Base-by-base conservation (phyloP, 768 basidiomycete species). In the Leccinum subgranulosum region DNA sequence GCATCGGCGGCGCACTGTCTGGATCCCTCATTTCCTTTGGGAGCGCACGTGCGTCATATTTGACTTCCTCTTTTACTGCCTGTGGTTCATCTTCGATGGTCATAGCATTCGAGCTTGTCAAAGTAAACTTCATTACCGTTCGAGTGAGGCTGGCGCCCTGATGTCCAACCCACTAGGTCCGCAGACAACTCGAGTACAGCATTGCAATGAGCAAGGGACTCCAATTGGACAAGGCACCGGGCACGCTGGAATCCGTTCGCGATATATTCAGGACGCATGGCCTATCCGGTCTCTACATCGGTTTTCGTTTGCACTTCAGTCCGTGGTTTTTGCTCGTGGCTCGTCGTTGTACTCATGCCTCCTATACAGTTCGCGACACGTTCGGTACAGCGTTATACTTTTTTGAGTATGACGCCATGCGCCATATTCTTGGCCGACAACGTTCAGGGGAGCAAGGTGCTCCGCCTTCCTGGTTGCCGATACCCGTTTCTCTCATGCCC, bases 311-410 rank as follows among this genome's bases (percentile, higher is more conserved):
- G n/a, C 94, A 96, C 75, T 90, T 92, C 66, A 66, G 91, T 90
- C 55, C 62, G 86, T 72, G 48, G 19, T 41, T n/a, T 55, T 55
- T 5, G 34, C 53, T 34, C 14, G 14, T 15, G 0, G n/a, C 17
- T 29, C 23, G 11, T 48, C 25, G 45, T 52, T 48, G 33, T 6
- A 39, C 41, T 23, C 4, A 60, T 19, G 6, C 29, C 49, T 60
- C 58, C 53, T 57, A 51, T 60, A 34, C 65, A 93, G 90, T 93
- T 53, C 87, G 94, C 56, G 94, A 98, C 71, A 95, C 92, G 27
- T 72, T 83, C 48, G 94, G 94, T 49, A 96, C 95, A 12, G 89
- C 88, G 5, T 77, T 97, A 19, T 98, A 98, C 71, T 98, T 98
- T 71, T 81, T 92, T 34, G 93, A 95, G 69, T 97, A 98, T 69